Evolutionary conservation across 805 yeast genomes (phyloP).

Genomic region (Myxozyma monticola): DNA sequence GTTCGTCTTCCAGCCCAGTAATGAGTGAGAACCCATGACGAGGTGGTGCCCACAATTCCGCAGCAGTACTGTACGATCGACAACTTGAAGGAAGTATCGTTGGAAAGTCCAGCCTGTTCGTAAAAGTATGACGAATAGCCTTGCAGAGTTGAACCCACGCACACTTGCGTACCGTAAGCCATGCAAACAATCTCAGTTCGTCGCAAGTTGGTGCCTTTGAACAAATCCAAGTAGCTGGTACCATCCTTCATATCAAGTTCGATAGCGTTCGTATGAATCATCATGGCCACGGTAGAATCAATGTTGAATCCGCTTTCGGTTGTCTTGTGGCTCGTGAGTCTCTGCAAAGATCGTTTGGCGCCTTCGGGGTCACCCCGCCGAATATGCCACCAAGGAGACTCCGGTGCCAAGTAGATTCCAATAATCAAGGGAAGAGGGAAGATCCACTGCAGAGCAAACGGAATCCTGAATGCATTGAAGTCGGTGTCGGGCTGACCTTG

Average conservation of each 20-base stretch:
- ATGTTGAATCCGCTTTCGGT: background rate
- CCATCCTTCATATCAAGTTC: slow-evolving; percentile 14
- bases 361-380: slow-evolving; percentile 11
- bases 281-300: slow-evolving; percentile 9
- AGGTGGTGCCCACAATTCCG: slow-evolving; percentile 43
- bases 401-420: slow-evolving; percentile 49
- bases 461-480: slow-evolving; percentile 56
- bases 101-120: slow-evolving; percentile 43
- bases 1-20: slow-evolving; percentile 14
- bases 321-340: slow-evolving; percentile 3
- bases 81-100: slow-evolving; percentile 46
- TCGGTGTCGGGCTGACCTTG: no score
- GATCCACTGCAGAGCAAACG: slow-evolving; percentile 62
- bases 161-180: slow-evolving; percentile 38
- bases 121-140: slow-evolving; percentile 50
- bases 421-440: slow-evolving; percentile 52
- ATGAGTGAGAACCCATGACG: slow-evolving; percentile 34
- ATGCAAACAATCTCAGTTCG: slow-evolving; percentile 38
- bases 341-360: slow-evolving; percentile 4
- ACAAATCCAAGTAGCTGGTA: slow-evolving; percentile 20
- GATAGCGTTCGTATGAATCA: slow-evolving; percentile 16
- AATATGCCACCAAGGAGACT: slow-evolving; percentile 24
- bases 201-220: slow-evolving; percentile 25
- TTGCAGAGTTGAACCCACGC: slow-evolving; percentile 41
- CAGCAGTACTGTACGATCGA: slow-evolving; percentile 43